phyloP scores from a whole-genome alignment of 2,329 filamentous ascomycete genomes.

The Davidsoniella eucalypti region DNA sequence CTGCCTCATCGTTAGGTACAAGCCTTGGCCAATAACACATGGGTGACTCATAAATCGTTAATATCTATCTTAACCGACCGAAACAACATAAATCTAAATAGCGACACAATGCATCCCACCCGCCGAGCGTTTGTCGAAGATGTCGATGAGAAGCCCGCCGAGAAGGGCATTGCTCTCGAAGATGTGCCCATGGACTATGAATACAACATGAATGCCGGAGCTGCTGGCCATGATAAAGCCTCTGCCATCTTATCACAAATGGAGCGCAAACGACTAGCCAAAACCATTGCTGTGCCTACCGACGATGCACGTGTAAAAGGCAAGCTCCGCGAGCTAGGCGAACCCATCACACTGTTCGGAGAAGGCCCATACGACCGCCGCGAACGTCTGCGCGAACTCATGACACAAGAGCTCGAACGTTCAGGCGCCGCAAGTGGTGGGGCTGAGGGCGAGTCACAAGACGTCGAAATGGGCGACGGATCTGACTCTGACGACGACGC shows the following conservation, averaged over 20 bases:
- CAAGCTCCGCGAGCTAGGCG: slow-evolving; percentile 68
- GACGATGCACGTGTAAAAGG: slow-evolving; percentile 76
- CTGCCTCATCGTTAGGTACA: neutral
- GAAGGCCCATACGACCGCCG: slow-evolving; percentile 74
- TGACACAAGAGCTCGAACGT: slow-evolving; percentile 53
- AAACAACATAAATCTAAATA: neutral
- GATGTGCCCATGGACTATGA: slow-evolving; percentile 55
- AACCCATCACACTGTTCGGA: slow-evolving; percentile 87
- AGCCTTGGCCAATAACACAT: neutral
- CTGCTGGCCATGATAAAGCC: slow-evolving; percentile 58
- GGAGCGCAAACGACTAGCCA: slow-evolving; percentile 75
- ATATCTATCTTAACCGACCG: neutral
- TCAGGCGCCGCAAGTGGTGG: slow-evolving; percentile 24
- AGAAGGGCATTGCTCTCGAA: slow-evolving; percentile 28
- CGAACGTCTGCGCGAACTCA: slow-evolving; percentile 67
- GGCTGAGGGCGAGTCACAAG: slow-evolving; percentile 25
- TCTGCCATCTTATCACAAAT: slow-evolving; percentile 78
- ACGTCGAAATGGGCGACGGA: slow-evolving; percentile 27
- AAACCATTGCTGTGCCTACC: slow-evolving; percentile 80
- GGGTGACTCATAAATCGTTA: neutral
- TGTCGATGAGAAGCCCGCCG: slow-evolving; percentile 34
- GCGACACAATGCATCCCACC: slow-evolving; percentile 63
- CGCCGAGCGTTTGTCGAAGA: slow-evolving; percentile 92
- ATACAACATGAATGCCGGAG: slow-evolving; percentile 56
- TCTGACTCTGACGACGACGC: slow-evolving; percentile 40